Conservation (phyloP, 441 rosid species). For the Erysimum pusillum region DNA sequence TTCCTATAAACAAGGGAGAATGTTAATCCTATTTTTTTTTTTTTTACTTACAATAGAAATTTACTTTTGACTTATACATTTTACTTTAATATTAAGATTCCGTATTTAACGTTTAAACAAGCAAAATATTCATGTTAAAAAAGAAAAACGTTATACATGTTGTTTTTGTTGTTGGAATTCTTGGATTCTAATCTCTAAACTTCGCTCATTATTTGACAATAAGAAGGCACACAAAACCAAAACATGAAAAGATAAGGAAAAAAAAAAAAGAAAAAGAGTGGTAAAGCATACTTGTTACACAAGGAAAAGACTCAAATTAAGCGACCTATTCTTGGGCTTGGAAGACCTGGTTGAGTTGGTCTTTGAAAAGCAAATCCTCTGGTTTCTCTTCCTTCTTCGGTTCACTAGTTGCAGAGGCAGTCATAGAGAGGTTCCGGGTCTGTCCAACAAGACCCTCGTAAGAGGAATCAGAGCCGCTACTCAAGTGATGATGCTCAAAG, state of each 20-base stretch:
- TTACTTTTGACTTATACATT: too few relatives aligned
- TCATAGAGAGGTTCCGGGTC: slow-evolving; percentile 73
- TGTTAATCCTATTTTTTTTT: too few relatives aligned
- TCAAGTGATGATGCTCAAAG: slow-evolving; percentile 67
- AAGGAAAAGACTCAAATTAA: slow-evolving; percentile 52
- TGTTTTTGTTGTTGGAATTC: too few relatives aligned
- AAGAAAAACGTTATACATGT: too few relatives aligned
- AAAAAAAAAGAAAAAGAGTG: slow-evolving; percentile 8
- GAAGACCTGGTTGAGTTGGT: slow-evolving; percentile 79
- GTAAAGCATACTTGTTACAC: slow-evolving; percentile 29
- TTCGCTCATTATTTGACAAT: slow-evolving; percentile 1
- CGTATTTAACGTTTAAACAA: too few relatives aligned
- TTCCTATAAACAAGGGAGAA: too few relatives aligned
- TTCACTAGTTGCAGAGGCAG: slow-evolving; percentile 35
- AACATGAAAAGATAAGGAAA: slow-evolving; percentile 8
- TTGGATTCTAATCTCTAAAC: neutral
- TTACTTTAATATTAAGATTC: too few relatives aligned
- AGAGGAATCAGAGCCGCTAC: slow-evolving; percentile 69
- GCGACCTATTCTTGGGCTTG: slow-evolving; percentile 63
- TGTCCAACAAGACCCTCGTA: slow-evolving; percentile 74
- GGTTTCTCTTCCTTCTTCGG: slow-evolving; percentile 76
- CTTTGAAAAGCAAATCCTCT: slow-evolving; percentile 94
- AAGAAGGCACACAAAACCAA: slow-evolving; percentile 29
- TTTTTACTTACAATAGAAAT: too few relatives aligned
- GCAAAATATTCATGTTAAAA: too few relatives aligned